Base-by-base conservation (phyloP, 805 yeast genomes). In the Yamadazyma nakazawae region DNA sequence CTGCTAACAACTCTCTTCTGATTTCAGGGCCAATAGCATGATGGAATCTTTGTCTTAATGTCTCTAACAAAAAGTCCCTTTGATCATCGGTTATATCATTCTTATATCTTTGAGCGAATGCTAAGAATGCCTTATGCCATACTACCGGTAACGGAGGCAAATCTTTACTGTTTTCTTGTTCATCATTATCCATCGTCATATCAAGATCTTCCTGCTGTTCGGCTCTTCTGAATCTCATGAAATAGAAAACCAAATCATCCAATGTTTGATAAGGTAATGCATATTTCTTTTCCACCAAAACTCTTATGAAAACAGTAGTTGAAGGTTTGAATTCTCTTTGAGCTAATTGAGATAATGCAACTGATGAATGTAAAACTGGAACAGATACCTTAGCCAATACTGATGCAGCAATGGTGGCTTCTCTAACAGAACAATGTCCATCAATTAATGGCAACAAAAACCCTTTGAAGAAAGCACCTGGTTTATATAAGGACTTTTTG, bases 71-170 rank as follows among this genome's bases (percentile, higher is more conserved):
- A 67, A 92, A 89, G 58, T 94, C 99, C 63, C 97, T 80, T 74
- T 94, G 99, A 63, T 94, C 99, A 58, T 89, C 96, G n/a, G 99
- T 94, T 49, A 94, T 88, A 74, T 94, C 99, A 62, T 94, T 92
- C 66, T 92, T 94, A 64, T 94, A 94, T 54, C 97, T 79, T 70
- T 91, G 97, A 31, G 97, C 96, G 72, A 94, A 94, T 1, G 94
- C 85, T 47, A 94, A 75, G 61, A 94, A 86, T 2, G 97, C 92
- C 65, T 92, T 96, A 65, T 95, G 98, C 98, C 99, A 94, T 32
- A 92, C 92, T 14, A 94, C 87, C 7, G 99, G 98, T 61, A 94
- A 75, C 42, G 78, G 79, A 21, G 85, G 82, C n/a, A 73, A 60
- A 14, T 41, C 25, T 8, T 24, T 30, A 10, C 39, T 21, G 11